Evolutionary conservation across 768 basidiomycete species (phyloP).

Genomic region (Clavaria fumosa): DNA sequence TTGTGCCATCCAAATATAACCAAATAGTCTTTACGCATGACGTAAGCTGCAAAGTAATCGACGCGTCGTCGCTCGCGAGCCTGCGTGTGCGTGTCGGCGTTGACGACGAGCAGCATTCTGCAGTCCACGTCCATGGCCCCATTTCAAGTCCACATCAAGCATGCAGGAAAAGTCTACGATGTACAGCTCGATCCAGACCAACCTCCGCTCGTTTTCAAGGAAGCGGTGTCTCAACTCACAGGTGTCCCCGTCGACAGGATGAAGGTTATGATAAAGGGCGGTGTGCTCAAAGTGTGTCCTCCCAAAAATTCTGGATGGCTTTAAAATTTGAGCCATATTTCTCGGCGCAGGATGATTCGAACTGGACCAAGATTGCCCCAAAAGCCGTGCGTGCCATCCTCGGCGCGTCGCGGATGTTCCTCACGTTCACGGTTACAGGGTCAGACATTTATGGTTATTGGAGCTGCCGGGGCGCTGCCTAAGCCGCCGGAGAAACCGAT

Average conservation of each 20-base stretch:
- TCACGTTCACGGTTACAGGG: conserved; percentile 31
- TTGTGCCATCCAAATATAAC: no score
- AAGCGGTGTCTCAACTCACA: conserved; percentile 63
- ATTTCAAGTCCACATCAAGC: conserved; percentile 72
- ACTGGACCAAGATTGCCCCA: conserved; percentile 70
- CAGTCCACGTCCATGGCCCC: no score
- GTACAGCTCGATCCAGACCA: conserved; percentile 59
- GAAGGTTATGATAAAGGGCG: conserved; percentile 96
- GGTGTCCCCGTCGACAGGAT: conserved; percentile 84
- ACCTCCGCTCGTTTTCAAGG: conserved; percentile 64
- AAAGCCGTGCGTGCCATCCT: conserved; percentile 45
- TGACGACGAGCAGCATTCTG: no score
- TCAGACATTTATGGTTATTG: conserved; percentile 87
- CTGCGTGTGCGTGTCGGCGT: no score
- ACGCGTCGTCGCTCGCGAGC: no score
- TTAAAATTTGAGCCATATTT: background rate
- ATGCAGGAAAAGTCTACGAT: conserved; percentile 67
- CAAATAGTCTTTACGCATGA: no score
- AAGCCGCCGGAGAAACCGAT: conserved; percentile 67
- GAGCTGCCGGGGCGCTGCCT: conserved; percentile 83
- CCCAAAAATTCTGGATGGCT: background rate
- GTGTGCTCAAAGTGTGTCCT: conserved; percentile 62
- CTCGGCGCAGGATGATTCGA: conserved; percentile 60
- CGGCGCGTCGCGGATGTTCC: background rate
- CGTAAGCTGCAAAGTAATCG: no score